Evolutionary conservation across 331 rosid genomes (phyloP).

Genomic region (Rhamnella rubrinervis): DNA sequence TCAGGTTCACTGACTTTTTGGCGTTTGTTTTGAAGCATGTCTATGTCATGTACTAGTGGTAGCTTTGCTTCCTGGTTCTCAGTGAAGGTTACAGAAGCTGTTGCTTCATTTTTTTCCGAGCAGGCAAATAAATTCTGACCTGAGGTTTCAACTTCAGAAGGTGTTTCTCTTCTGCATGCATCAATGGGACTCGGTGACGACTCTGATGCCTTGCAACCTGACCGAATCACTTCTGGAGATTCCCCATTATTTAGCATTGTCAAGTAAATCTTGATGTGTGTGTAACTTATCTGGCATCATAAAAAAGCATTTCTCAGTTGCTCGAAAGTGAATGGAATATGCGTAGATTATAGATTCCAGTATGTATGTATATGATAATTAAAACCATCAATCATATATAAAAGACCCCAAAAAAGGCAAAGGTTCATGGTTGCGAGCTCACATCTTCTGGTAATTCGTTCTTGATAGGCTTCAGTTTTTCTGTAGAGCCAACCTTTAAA

Average conservation of each 20-base stretch:
- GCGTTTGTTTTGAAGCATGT: constrained; percentile 42
- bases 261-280: constrained; percentile 64
- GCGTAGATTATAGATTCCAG: neutral
- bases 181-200: constrained; percentile 26
- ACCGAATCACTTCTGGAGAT: constrained; percentile 34
- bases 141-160: constrained; percentile 21
- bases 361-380: neutral
- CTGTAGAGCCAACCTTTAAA: constrained; percentile 68
- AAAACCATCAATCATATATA: neutral
- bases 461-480: constrained; percentile 85
- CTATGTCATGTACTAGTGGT: constrained; percentile 27
- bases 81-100: constrained; percentile 31
- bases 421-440: constrained; percentile 34
- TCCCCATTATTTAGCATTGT: constrained; percentile 52
- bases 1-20: constrained; percentile 41
- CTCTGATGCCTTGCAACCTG: constrained; percentile 22
- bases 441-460: constrained; percentile 79
- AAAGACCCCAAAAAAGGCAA: constrained; percentile 13
- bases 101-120: constrained; percentile 21
- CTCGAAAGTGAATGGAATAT: neutral
- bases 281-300: constrained; percentile 58
- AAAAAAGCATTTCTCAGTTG: constrained; percentile 15
- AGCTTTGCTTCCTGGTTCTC: constrained; percentile 27
- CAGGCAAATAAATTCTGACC: constrained; percentile 10
- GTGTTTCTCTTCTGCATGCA: constrained; percentile 18